Conservation (phyloP, 177 flowering plant species). For the Tripterygium wilfordii region DNA sequence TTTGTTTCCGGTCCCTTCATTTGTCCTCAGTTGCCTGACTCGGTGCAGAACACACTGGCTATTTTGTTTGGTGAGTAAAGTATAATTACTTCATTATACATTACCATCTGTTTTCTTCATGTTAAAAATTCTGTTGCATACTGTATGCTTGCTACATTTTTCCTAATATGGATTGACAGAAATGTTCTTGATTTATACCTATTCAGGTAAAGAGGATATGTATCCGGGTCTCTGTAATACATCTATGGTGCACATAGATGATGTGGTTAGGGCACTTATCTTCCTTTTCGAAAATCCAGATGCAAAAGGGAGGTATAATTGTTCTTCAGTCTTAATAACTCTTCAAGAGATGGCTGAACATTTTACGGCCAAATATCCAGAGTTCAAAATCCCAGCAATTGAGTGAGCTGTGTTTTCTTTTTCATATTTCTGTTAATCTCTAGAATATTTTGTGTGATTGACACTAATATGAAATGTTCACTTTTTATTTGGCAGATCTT, state of each 20-base stretch:
- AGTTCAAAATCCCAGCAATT: constrained; percentile 13
- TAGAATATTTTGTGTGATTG: not conserved
- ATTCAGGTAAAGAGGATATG: constrained; percentile 7
- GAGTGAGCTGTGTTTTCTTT: constrained; percentile 6
- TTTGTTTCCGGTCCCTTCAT: constrained; percentile 31
- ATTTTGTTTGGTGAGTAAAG: constrained; percentile 26
- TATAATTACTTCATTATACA: no score
- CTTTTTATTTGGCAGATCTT: constrained; percentile 7
- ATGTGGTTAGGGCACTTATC: constrained; percentile 33
- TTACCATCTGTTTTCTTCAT: no score
- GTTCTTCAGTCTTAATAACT: constrained; percentile 16
- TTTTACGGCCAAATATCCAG: constrained; percentile 24
- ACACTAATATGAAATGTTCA: not conserved
- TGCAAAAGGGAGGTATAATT: constrained; percentile 33
- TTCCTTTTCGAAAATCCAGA: constrained; percentile 22
- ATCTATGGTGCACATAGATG: constrained; percentile 31
- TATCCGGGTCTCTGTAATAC: not conserved
- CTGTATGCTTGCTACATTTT: no score
- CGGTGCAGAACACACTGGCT: constrained; percentile 7
- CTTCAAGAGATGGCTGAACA: constrained; percentile 13
- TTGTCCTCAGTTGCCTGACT: constrained; percentile 16
- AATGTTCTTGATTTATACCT: no score
- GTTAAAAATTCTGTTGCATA: no score
- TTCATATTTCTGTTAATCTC: not conserved
- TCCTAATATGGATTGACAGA: no score